Conservation (phyloP, 2,329 filamentous ascomycete genomes). For the Karstenula rhodostoma region DNA sequence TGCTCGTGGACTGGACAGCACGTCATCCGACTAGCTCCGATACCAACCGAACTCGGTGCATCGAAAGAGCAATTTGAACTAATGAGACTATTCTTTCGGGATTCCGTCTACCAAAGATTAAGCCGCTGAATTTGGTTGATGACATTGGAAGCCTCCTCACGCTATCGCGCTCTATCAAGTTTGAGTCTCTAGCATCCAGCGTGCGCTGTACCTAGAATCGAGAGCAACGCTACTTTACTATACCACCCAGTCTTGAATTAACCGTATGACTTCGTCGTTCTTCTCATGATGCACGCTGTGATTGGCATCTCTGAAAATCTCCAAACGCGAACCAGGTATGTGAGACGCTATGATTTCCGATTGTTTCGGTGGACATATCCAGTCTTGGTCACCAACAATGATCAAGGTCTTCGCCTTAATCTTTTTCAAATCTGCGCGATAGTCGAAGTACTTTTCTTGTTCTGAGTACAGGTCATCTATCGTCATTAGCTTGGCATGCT, state of each 20-base stretch:
- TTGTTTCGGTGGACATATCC: constrained; percentile 50
- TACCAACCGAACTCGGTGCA: too few species aligned
- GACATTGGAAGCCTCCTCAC: background rate
- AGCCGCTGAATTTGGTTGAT: too few species aligned
- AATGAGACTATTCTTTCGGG: too few species aligned
- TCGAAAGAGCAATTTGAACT: too few species aligned
- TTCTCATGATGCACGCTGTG: constrained; percentile 51
- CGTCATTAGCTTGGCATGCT: background rate
- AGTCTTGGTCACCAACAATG: constrained; percentile 50
- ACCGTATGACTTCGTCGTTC: constrained; percentile 36
- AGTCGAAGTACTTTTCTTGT: constrained; percentile 52
- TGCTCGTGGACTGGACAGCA: too few species aligned
- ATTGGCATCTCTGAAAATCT: constrained; percentile 44
- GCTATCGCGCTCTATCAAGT: background rate
- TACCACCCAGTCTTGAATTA: constrained; percentile 15
- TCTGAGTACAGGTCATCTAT: constrained; percentile 48
- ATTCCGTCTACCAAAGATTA: too few species aligned
- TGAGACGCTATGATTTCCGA: constrained; percentile 41
- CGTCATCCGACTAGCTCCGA: too few species aligned
- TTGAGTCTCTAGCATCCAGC: background rate
- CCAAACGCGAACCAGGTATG: constrained; percentile 38
- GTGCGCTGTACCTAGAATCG: background rate
- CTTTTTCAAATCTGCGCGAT: constrained; percentile 36
- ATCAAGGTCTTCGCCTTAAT: constrained; percentile 49
- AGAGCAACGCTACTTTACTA: background rate